Conservation (phyloP, 2,329 filamentous ascomycete genomes). For the Neofusicoccum laricinum region DNA sequence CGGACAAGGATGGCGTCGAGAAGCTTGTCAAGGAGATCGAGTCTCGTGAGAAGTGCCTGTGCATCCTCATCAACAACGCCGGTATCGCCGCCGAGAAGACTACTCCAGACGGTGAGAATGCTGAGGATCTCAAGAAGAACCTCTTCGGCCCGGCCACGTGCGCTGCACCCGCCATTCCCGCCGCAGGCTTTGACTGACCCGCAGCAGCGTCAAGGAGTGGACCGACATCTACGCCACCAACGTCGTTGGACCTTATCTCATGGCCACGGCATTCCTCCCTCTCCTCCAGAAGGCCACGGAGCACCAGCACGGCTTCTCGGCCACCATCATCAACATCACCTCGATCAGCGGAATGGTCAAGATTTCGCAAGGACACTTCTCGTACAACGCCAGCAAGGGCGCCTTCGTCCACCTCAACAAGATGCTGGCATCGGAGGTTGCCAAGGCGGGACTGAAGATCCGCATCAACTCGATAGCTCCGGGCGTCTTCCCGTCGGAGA, state of each 20-base stretch:
- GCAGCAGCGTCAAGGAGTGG: conserved; percentile 43
- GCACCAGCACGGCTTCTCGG: conserved; percentile 41
- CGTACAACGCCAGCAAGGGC: conserved; percentile 50
- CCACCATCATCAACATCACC: conserved; percentile 46
- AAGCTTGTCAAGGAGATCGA: conserved; percentile 43
- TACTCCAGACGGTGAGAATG: conserved; percentile 36
- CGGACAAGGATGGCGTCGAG: conserved; percentile 43
- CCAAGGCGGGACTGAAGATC: conserved; percentile 52
- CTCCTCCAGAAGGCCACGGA: conserved; percentile 45
- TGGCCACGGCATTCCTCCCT: conserved; percentile 46
- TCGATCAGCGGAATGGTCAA: conserved; percentile 46
- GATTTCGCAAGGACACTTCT: conserved; percentile 47
- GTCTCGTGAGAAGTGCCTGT: conserved; percentile 43
- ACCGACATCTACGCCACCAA: conserved; percentile 45
- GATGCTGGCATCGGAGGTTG: conserved; percentile 54
- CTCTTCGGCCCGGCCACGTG: conserved; percentile 42
- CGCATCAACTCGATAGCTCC: conserved; percentile 58
- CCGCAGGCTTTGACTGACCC: neutral
- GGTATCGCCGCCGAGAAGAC: conserved; percentile 42
- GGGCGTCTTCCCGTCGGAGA: conserved; percentile 57
- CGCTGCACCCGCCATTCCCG: neutral
- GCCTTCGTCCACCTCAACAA: conserved; percentile 55
- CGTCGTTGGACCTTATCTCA: conserved; percentile 48
- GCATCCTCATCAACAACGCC: conserved; percentile 49
- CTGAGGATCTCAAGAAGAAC: conserved; percentile 44